Evolutionary conservation across 371 early-diverging fungal species (phyloP), one percentile per base, ranked within the genome.

Genomic region (Edhazardia aedis): DNA sequence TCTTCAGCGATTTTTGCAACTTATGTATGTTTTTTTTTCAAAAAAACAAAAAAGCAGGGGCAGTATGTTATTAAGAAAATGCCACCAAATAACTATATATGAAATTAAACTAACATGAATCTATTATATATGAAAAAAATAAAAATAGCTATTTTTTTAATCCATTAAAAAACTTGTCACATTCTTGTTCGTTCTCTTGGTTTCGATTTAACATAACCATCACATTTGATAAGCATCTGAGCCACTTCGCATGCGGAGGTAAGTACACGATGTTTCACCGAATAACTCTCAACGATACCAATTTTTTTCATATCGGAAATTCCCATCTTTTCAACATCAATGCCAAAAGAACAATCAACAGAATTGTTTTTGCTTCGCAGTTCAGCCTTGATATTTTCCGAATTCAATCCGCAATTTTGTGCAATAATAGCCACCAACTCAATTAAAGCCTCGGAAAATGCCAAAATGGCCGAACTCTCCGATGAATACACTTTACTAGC

Each of bases 371-470:
- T 80, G 25, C 88, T 85, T 29, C 86, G 79, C 58, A 94, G 75
- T 67, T 80, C 78, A 55, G 88, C 76, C 11, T 88, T 88, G 33
- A 92, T 71, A 53, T 88, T 87, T 1, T 86, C 80, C 53, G 85
- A 82, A 70, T 93, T 88, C 64, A 85, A 88, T 47, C 99, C 99
- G 29, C 88, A 91, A 68, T 98, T 98, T 65, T 92, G 92, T 22
- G 92, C 86, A 50, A 98, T 75, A 61, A 90, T 93, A 19, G 86
- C 85, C 16, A 93, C 92, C 74, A 95, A 82, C 76, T 79, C 51
- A 9, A 19, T 29, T 55, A 98, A 75, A 9, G 94, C 99, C 60
- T 80, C 78, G 28, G 92, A 81, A 77, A 94, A 93, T 27, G 85
- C 77, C 71, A 87, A 85, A 46, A 91, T 81, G 40, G 93, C 94